phyloP scores from a whole-genome alignment of 768 basidiomycete species.

The Mycena kentingensis region DNA sequence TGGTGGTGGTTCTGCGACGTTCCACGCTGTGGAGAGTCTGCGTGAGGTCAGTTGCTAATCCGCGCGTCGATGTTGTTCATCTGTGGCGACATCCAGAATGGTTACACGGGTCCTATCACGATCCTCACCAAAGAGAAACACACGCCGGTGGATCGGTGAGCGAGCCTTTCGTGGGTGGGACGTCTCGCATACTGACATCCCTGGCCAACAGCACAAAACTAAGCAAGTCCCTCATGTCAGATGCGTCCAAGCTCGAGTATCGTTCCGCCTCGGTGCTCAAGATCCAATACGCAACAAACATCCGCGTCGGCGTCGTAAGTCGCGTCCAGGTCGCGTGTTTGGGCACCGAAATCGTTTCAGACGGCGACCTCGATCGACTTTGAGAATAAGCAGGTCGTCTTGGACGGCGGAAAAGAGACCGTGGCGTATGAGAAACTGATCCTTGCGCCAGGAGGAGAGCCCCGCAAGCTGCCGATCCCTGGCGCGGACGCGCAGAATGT shows the following conservation, averaged over 20 bases:
- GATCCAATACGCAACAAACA: conserved; percentile 68
- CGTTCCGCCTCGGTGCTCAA: conserved; percentile 71
- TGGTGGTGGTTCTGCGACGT: conserved; percentile 82
- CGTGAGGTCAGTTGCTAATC: conserved; percentile 57
- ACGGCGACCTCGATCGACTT: conserved; percentile 73
- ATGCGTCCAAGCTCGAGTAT: conserved; percentile 77
- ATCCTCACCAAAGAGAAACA: conserved; percentile 78
- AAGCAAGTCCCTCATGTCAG: conserved; percentile 82
- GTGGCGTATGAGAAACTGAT: conserved; percentile 77
- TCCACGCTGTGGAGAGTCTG: conserved; percentile 77
- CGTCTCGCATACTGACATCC: conserved; percentile 4
- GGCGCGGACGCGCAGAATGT: conserved; percentile 77
- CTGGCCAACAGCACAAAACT: conserved; percentile 72
- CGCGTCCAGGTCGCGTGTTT: conserved; percentile 4
- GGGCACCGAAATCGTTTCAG: conserved; percentile 35
- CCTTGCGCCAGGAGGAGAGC: conserved; percentile 74
- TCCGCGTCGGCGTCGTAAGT: conserved; percentile 61
- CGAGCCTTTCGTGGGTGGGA: too few relatives aligned
- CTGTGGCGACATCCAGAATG: conserved; percentile 71
- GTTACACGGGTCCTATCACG: conserved; percentile 75
- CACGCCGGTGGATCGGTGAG: conserved; percentile 81
- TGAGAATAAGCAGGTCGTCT: conserved; percentile 58
- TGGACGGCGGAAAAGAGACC: conserved; percentile 60
- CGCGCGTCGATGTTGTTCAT: background rate
- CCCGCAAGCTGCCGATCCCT: conserved; percentile 75